Evolutionary conservation across 768 basidiomycete genomes (phyloP).

Genomic region (Austroboletus festivus): DNA sequence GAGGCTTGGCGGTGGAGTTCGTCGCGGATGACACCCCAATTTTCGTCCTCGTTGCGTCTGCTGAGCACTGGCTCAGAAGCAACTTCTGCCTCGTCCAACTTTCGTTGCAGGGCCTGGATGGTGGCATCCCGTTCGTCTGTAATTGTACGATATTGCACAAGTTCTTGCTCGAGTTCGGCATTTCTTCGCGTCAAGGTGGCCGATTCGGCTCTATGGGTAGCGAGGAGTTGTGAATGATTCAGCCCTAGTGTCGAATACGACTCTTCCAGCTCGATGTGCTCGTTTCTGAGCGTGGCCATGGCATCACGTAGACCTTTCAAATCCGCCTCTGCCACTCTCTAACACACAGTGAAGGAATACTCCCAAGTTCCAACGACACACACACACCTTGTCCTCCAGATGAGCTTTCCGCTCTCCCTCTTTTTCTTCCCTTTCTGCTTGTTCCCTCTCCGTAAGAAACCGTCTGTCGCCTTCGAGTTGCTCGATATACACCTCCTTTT

Average conservation of each 20-base stretch:
- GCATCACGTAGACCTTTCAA: constrained; percentile 49
- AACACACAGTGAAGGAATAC: not conserved
- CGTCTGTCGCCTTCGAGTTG: constrained; percentile 67
- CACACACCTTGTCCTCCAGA: constrained; percentile 59
- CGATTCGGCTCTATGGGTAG: constrained; percentile 51
- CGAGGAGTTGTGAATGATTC: constrained; percentile 45
- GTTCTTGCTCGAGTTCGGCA: constrained; percentile 46
- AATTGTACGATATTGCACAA: constrained; percentile 38
- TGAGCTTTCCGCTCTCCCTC: constrained; percentile 50
- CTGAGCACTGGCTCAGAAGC: constrained; percentile 30
- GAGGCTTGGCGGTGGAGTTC: constrained; percentile 65
- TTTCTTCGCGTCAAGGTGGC: constrained; percentile 46
- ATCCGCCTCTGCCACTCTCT: constrained; percentile 52
- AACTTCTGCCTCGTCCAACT: constrained; percentile 44
- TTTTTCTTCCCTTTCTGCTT: constrained; percentile 65
- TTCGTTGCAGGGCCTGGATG: constrained; percentile 44
- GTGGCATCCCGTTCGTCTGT: constrained; percentile 41
- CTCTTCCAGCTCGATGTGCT: constrained; percentile 62
- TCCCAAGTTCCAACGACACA: constrained; percentile 1
- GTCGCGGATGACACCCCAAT: constrained; percentile 61
- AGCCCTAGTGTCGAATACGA: constrained; percentile 47
- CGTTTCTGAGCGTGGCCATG: constrained; percentile 50
- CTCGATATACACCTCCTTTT: constrained; percentile 61
- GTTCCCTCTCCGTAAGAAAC: constrained; percentile 66
- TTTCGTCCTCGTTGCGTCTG: constrained; percentile 44